A percentile compares a stretch with the other conserved stretches of the same genome.
These are phyloP conservation scores for Apiotrichum mycotoxinovorans DNA, from an alignment of 1,284 basidiomycete genomes.

Conservation along the genomic window DNA sequence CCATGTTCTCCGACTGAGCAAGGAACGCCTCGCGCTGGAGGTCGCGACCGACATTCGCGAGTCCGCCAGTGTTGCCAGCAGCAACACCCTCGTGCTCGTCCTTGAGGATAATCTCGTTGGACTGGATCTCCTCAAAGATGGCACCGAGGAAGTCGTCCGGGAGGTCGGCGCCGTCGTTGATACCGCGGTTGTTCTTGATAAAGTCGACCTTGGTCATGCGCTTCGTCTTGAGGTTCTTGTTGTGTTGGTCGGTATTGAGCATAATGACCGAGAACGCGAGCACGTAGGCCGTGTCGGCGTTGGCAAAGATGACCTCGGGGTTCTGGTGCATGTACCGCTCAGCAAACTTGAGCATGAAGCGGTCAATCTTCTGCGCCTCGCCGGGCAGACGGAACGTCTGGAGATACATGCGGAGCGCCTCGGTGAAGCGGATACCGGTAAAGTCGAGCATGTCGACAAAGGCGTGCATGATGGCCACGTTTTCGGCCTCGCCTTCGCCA, in stretches of 20 bases:
- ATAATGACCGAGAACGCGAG: slow-evolving; percentile 89
- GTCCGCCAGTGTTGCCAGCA: slow-evolving; percentile 54
- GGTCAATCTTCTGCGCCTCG: slow-evolving; percentile 95
- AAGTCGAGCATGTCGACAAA: slow-evolving; percentile 91
- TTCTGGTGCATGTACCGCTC: slow-evolving; percentile 90
- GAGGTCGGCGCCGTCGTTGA: slow-evolving; percentile 83
- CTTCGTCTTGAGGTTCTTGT: slow-evolving; percentile 79
- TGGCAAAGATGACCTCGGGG: slow-evolving; percentile 71
- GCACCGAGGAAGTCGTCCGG: slow-evolving; percentile 73
- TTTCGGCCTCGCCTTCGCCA: slow-evolving; percentile 84
- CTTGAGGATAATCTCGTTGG: slow-evolving; percentile 95
- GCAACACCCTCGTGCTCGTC: slow-evolving; percentile 76
- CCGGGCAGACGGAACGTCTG: slow-evolving; percentile 94
- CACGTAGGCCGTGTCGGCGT: slow-evolving; percentile 81
- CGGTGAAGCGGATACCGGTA: slow-evolving; percentile 71
- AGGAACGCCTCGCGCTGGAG: slow-evolving; percentile 91
- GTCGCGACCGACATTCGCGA: slow-evolving; percentile 86
- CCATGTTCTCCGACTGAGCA: slow-evolving; percentile 89
- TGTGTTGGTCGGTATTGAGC: slow-evolving; percentile 94
- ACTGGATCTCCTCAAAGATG: slow-evolving; percentile 84
- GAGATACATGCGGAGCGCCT: slow-evolving; percentile 79
- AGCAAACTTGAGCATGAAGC: slow-evolving; percentile 98
- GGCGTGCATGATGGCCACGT: slow-evolving; percentile 90
- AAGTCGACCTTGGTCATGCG: slow-evolving; percentile 90
- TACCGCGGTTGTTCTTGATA: slow-evolving; percentile 86